These are phyloP conservation scores for Candida ficus DNA, from an alignment of 805 yeast genomes.

Conservation along the genomic window DNA sequence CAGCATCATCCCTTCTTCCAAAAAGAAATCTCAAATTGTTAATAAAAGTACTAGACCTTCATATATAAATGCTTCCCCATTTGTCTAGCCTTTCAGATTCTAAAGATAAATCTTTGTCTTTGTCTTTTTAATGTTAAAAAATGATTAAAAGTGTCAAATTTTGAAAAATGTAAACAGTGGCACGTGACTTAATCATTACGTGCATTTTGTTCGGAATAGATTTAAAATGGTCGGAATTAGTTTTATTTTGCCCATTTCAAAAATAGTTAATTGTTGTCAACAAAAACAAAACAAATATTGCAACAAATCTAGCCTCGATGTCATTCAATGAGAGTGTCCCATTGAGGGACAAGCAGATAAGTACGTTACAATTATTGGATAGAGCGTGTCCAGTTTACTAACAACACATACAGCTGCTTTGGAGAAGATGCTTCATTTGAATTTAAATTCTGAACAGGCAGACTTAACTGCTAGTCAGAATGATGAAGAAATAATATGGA, in stretches of 20 bases:
- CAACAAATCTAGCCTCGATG: slow-evolving; percentile 7
- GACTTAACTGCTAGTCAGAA: slow-evolving; percentile 51
- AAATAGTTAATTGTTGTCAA: background rate
- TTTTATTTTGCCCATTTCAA: background rate
- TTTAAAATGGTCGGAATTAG: no score
- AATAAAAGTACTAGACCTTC: no score
- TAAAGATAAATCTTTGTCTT: no score
- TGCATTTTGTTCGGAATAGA: no score
- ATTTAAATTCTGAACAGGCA: slow-evolving; percentile 49
- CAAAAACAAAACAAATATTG: background rate
- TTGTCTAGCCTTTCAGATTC: no score
- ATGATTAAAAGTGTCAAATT: no score
- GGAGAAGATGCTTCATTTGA: slow-evolving; percentile 82
- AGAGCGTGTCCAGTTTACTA: background rate
- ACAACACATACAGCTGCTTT: slow-evolving; percentile 35
- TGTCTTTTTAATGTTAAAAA: no score
- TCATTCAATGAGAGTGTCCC: slow-evolving; percentile 14
- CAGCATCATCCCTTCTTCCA: no score
- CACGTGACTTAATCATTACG: no score
- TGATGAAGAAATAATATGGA: slow-evolving; percentile 79
- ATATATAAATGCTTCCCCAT: no score
- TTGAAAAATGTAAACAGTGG: no score
- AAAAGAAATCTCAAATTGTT: no score
- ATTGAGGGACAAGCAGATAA: slow-evolving; percentile 38
- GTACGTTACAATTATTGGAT: slow-evolving; percentile 19